Conservation (phyloP, 257 asterid genomes). For the Eustoma russellianum region DNA sequence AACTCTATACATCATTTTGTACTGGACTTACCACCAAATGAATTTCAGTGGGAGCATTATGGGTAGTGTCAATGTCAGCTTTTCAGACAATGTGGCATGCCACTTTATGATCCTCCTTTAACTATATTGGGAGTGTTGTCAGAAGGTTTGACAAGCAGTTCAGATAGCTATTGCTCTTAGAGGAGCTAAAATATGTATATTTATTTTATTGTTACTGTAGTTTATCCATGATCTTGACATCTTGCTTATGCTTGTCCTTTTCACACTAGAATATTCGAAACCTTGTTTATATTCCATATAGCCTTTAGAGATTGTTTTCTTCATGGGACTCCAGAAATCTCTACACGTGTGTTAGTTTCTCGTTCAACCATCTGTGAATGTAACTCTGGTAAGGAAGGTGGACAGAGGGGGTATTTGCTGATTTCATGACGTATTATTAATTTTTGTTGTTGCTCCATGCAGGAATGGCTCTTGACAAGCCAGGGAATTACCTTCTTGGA, state of each 20-base stretch:
- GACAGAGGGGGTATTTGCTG: neutral
- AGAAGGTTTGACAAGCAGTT: conserved; percentile 99
- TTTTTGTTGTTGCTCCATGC: conserved; percentile 16
- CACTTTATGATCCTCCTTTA: conserved; percentile 68
- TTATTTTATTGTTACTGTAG: too few species aligned
- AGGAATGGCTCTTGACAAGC: conserved; percentile 83
- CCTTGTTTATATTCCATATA: too few species aligned
- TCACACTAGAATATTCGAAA: too few species aligned
- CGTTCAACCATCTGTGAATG: too few species aligned
- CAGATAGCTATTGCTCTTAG: conserved; percentile 85
- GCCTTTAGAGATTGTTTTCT: too few species aligned
- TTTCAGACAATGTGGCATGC: conserved; percentile 93
- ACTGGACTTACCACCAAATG: conserved; percentile 5
- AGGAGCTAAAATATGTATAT: too few species aligned
- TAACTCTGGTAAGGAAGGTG: too few species aligned
- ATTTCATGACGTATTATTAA: neutral
- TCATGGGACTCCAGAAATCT: too few species aligned
- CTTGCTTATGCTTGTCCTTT: too few species aligned
- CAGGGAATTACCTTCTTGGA: conserved; percentile 54
- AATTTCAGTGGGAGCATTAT: conserved; percentile 56
- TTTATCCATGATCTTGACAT: too few species aligned
- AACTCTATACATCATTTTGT: conserved; percentile 40
- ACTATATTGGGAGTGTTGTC: conserved; percentile 95
- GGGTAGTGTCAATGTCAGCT: conserved; percentile 99
- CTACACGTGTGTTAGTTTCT: too few species aligned